A percentile compares a stretch with the other conserved stretches of the same genome.
Conservation (phyloP, 352 stramenopile genomes). For the Globisporangium spiculum region DNA sequence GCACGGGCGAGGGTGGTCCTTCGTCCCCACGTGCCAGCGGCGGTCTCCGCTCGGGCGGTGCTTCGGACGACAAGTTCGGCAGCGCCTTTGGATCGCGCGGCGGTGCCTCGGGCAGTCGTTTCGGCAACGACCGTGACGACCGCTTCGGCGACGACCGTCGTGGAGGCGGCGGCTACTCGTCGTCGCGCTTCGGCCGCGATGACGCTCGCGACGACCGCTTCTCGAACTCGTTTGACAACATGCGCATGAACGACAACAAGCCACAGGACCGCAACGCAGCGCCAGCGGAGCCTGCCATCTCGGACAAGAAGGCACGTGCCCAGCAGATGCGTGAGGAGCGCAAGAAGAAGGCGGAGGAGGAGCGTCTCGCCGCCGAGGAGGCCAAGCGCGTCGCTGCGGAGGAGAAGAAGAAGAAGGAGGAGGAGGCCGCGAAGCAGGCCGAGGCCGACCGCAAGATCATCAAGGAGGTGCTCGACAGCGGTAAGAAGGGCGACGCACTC, state of each 20-base stretch:
- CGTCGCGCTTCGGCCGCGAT: constrained; percentile 36
- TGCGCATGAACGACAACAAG: constrained; percentile 39
- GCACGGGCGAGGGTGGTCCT: constrained; percentile 21
- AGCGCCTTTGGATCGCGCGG: constrained; percentile 36
- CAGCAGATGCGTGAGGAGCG: constrained; percentile 71
- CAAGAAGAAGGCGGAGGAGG: constrained; percentile 83
- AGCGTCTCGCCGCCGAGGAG: constrained; percentile 58
- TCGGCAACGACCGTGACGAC: constrained; percentile 16
- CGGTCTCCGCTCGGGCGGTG: constrained; percentile 9
- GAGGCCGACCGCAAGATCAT: constrained; percentile 54
- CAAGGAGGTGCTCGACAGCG: constrained; percentile 53
- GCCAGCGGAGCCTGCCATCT: constrained; percentile 19
- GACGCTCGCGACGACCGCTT: constrained; percentile 32
- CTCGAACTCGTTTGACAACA: constrained; percentile 36
- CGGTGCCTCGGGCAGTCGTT: constrained; percentile 20
- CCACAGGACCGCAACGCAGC: constrained; percentile 10
- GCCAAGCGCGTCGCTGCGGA: constrained; percentile 58
- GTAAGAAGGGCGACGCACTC: constrained; percentile 68
- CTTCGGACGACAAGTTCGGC: constrained; percentile 49
- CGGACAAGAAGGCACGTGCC: constrained; percentile 55
- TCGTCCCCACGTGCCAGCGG: constrained; percentile 30
- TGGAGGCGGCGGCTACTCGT: constrained; percentile 22
- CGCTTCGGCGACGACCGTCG: constrained; percentile 21
- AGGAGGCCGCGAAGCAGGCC: constrained; percentile 46
- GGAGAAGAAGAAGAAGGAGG: constrained; percentile 53